phyloP scores from a whole-genome alignment of 2,329 filamentous ascomycete species.

The Metarhizium guizhouense region DNA sequence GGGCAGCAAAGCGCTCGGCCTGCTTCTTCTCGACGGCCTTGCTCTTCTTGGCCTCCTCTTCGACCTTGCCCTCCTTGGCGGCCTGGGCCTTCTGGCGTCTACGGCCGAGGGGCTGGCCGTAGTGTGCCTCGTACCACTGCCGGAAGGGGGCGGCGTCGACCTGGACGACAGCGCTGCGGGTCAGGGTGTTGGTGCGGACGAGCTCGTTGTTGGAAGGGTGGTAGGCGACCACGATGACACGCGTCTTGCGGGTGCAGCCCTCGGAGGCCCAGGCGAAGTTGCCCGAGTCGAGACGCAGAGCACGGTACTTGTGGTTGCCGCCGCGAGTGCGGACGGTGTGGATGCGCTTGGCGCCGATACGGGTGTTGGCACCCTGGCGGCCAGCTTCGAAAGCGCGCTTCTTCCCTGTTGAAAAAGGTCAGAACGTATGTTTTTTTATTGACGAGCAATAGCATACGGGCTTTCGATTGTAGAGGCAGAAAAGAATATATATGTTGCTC shows the following conservation, averaged over 20 bases:
- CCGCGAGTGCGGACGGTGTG: constrained; percentile 95
- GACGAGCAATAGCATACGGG: constrained; percentile 43
- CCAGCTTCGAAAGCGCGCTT: constrained; percentile 99
- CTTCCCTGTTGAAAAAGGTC: constrained; percentile 72
- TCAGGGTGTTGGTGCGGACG: constrained; percentile 99
- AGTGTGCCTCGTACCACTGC: constrained; percentile 99
- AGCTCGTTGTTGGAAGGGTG: constrained; percentile 99
- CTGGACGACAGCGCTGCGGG: constrained; percentile 97
- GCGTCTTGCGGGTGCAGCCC: constrained; percentile 96
- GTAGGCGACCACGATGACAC: constrained; percentile 96
- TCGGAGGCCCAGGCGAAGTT: constrained; percentile 99
- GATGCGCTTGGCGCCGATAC: constrained; percentile 95
- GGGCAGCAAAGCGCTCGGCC: constrained; percentile 68
- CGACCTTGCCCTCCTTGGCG: constrained; percentile 49
- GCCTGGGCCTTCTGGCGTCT: constrained; percentile 77
- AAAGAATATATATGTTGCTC: constrained; percentile 5
- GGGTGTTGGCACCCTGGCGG: constrained; percentile 98
- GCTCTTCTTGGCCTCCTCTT: constrained; percentile 81
- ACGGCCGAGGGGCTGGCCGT: constrained; percentile 82
- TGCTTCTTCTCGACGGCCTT: constrained; percentile 96
- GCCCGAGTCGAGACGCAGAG: constrained; percentile 93
- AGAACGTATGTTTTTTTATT: constrained; percentile 51
- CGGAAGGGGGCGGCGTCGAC: constrained; percentile 97
- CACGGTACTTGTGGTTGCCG: constrained; percentile 99
- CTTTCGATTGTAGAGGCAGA: constrained; percentile 40